These are phyloP conservation scores for Trichaptum fuscoviolaceum DNA, from an alignment of 768 basidiomycete genomes.

Conservation along the genomic window DNA sequence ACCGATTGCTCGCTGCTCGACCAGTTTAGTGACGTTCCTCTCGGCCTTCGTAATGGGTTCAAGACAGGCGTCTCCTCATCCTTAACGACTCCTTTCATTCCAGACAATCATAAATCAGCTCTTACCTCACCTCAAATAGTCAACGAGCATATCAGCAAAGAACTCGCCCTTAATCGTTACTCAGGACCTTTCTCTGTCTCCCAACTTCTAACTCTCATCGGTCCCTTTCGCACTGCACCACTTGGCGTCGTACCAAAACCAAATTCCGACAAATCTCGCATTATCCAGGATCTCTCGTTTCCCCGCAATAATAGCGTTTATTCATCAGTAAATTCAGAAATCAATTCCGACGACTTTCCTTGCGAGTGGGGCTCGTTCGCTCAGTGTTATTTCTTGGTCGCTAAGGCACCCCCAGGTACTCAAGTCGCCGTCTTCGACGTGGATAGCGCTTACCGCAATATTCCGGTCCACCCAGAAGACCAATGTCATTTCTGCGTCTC, in stretches of 20 bases:
- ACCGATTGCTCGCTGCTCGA: too few relatives aligned
- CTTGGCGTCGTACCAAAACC: too few relatives aligned
- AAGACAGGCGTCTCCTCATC: not conserved
- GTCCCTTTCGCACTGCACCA: constrained; percentile 24
- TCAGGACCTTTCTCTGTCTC: constrained; percentile 10
- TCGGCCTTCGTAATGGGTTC: constrained; percentile 3
- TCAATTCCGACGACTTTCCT: constrained; percentile 29
- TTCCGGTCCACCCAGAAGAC: too few relatives aligned
- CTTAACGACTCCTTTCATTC: constrained; percentile 13
- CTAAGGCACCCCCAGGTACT: constrained; percentile 31
- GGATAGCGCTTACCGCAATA: too few relatives aligned
- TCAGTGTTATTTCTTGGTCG: constrained; percentile 24
- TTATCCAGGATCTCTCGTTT: constrained; percentile 24
- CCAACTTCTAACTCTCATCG: constrained; percentile 20
- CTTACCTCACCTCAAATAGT: not conserved
- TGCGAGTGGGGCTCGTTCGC: constrained; percentile 42
- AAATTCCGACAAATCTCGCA: constrained; percentile 15
- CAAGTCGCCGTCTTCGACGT: too few relatives aligned
- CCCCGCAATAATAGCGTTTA: constrained; percentile 9
- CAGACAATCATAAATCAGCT: constrained; percentile 10
- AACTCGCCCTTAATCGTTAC: constrained; percentile 11
- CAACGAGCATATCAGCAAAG: not conserved
- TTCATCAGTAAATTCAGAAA: constrained; percentile 27
- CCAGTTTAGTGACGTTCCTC: not conserved
- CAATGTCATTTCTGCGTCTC: constrained; percentile 1